Evolutionary conservation across 176 grass and related monocot genomes (phyloP), one percentile per base, ranked within the genome.

Genomic region (Juncus effusus): DNA sequence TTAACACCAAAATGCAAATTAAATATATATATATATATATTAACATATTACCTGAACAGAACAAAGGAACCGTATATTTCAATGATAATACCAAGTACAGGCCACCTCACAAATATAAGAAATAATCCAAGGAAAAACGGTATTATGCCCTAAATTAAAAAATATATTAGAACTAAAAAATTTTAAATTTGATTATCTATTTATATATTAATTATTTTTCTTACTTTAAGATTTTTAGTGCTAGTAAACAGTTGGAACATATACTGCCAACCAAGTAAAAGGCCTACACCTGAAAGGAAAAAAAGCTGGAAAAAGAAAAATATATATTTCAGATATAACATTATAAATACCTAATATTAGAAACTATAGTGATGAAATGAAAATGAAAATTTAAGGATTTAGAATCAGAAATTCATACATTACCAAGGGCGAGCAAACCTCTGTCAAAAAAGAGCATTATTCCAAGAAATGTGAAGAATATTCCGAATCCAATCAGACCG

Each of bases 371-470:
- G 13, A n/a, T 19, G 9, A 36, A 35, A 36, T n/a, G 39, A 47
- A 72, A 85, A 60, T 19, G 56, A 63, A 84, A 56, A 74, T 42
- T 52, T 0, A 67, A 73, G 54, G 66, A 56, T 70, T 47, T 55
- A 66, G 71, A 68, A 67, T 74, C 92, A 82, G 85, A 96, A 87
- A 91, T 96, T 96, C 92, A 82, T 88, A 96, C 92, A 91, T 96
- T 96, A 88, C 87, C 92, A 16, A 96, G 87, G 81, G 92, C 92
- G 68, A 96, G 90, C 75, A 96, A 88, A 40, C 92, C 92, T 77
- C 92, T 85, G 55, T 96, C 92, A 4, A 96, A 96, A 73, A 96
- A 88, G 76, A 96, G 85, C 65, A 96, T 83, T 57, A 91, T 65
- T 56, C 79, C 92, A 61, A 96, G 82, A 77, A 96, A 91, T 13